Evolutionary conservation across 768 basidiomycete genomes (phyloP).

Genomic region (Tulasnella sp.): DNA sequence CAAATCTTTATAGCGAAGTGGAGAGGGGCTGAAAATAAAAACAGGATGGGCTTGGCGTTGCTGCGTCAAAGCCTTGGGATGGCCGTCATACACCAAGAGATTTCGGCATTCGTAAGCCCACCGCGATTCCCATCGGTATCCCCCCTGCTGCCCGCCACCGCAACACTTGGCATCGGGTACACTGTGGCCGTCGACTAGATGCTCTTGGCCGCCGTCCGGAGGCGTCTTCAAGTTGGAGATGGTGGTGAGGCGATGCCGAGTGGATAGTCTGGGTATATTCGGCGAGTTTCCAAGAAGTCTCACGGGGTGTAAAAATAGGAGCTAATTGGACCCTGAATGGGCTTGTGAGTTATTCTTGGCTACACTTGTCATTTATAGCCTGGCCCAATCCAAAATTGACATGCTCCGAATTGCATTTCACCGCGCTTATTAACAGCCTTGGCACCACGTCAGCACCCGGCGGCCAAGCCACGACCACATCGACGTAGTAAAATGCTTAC

Average conservation of each 20-base stretch:
- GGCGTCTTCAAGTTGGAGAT: neutral
- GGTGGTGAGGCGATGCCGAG: neutral
- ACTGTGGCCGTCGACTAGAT: neutral
- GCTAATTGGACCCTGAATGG: neutral
- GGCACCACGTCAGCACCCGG: neutral
- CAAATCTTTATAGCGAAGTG: neutral
- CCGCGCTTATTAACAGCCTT: neutral
- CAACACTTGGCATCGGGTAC: neutral
- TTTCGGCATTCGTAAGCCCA: neutral
- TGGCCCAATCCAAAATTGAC: neutral
- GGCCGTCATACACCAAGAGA: neutral
- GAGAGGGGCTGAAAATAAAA: slow-evolving; percentile 17
- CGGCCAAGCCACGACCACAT: neutral
- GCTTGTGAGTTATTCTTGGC: slow-evolving; percentile 13
- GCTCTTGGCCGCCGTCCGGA: neutral
- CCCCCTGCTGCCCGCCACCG: neutral
- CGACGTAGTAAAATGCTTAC: too few species aligned
- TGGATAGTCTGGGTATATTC: neutral
- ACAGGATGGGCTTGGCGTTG: slow-evolving; percentile 6
- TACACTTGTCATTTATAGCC: slow-evolving; percentile 8
- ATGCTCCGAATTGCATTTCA: neutral
- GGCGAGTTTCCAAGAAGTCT: slow-evolving; percentile 11
- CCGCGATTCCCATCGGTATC: neutral
- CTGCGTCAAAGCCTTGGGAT: slow-evolving; percentile 13
- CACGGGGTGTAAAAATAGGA: slow-evolving; percentile 11